Evolutionary conservation across 495 filamentous ascomycete species (phyloP), one percentile per base, ranked within the genome.

Genomic region (Penicillium robsamsonii): DNA sequence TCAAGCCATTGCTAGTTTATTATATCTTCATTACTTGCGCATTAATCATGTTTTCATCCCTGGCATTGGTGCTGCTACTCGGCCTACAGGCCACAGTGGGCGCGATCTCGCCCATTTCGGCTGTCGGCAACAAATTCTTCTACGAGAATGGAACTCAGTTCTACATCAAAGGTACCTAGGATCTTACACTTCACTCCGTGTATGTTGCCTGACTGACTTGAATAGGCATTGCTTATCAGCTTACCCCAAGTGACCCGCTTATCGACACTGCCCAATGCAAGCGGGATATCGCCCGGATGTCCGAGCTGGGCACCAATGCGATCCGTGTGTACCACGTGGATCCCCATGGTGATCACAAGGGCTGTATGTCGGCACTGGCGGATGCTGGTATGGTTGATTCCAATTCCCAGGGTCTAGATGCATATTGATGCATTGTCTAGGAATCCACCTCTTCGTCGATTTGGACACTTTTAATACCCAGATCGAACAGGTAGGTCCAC

Each of bases 321-420:
- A 92, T 96, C 64, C 89, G 91, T 43, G 88, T 95, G 43, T 96
- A 96, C 71, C 91, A 95, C 66, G 91, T 95, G 51, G 87, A 93
- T 61, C 67, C 88, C 4, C 64, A 66, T 17, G 81, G 63, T 27
- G 78, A 93, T 62, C 91, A 96, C 70, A 88, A 80, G 53, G 87
- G 79, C 29, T 90, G 87, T 70, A 89, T 91, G 87, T 73, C 70
- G 12, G 84, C 80, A 13, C 84, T 91, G 67, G 81, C 78, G 18
- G 77, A 85, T 60, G 82, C 80, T 24, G 88, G 91, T 27, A 94
- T 17, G 50, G 50, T 52, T 15, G 10, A 29, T 42, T 17, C 7
- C 7, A 18, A 6, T 42, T 3, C 3, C 9, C 18, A 8, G 30
- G 9, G 17, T 46, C 44, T 18, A 24, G 30, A 24, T 18, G 47